Evolutionary conservation across 345 rosid genomes (phyloP).

Genomic region (Odontarrhena argentea): DNA sequence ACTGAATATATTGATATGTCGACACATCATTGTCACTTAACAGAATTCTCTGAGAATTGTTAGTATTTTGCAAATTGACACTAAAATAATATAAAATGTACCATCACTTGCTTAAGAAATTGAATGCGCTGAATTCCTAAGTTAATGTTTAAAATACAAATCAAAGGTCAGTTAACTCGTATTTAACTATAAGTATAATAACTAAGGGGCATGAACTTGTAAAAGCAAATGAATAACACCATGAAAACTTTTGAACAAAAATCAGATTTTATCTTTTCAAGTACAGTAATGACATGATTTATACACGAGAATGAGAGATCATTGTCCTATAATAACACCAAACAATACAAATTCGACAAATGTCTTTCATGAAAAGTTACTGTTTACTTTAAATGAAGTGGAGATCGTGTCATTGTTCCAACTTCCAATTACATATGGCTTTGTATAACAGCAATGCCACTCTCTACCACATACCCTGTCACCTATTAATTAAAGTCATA

Average conservation of each 20-base stretch:
- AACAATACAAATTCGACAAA: background rate
- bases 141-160: background rate
- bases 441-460: background rate
- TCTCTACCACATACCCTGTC: too few relatives aligned
- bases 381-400: background rate
- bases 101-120: background rate
- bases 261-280: background rate
- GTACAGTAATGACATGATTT: background rate
- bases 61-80: too few relatives aligned
- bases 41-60: too few relatives aligned
- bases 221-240: background rate
- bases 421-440: background rate
- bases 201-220: background rate
- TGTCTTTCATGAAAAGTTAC: constrained; percentile 2
- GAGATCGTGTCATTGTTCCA: background rate
- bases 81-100: too few relatives aligned
- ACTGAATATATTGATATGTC: too few relatives aligned
- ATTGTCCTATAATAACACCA: background rate
- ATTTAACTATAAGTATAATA: background rate
- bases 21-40: too few relatives aligned
- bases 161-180: background rate
- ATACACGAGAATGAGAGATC: background rate
- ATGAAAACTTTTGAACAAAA: background rate
- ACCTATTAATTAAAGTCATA: too few relatives aligned
- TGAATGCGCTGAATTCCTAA: background rate